Conservation (phyloP, 2,329 filamentous ascomycete species). For the Alternaria metachromatica region DNA sequence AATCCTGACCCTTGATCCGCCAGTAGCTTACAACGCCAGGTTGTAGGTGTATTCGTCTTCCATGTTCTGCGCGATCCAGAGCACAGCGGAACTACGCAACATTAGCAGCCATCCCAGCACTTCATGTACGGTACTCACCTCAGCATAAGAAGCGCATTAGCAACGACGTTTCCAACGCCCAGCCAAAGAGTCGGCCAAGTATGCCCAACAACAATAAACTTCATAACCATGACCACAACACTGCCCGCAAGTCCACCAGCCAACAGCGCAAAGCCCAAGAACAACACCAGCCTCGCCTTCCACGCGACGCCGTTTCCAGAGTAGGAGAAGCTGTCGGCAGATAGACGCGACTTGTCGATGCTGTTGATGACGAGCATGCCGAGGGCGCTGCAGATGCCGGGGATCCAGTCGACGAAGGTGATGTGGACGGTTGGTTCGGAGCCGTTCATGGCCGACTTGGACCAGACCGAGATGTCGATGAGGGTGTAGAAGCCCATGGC, state of each 20-base stretch:
- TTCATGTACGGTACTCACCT: slow-evolving; percentile 57
- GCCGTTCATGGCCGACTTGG: slow-evolving; percentile 66
- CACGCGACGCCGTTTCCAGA: slow-evolving; percentile 71
- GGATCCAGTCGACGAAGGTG: slow-evolving; percentile 76
- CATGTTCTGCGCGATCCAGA: slow-evolving; percentile 76
- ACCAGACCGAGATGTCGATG: slow-evolving; percentile 70
- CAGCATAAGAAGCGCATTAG: slow-evolving; percentile 70
- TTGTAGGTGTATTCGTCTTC: slow-evolving; percentile 77
- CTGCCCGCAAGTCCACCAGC: slow-evolving; percentile 71
- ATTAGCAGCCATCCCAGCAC: slow-evolving; percentile 24
- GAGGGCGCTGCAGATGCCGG: slow-evolving; percentile 71
- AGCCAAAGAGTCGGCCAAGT: slow-evolving; percentile 69
- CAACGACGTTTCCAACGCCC: slow-evolving; percentile 70
- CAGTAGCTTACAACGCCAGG: slow-evolving; percentile 60
- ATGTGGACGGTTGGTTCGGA: slow-evolving; percentile 64
- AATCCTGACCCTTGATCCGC: accelerated
- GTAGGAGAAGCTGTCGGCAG: slow-evolving; percentile 70
- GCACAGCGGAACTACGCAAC: slow-evolving; percentile 62
- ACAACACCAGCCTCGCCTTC: slow-evolving; percentile 72
- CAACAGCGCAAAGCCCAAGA: slow-evolving; percentile 72
- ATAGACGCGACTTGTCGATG: slow-evolving; percentile 71
- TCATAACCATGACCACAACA: slow-evolving; percentile 71
- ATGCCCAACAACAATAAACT: slow-evolving; percentile 68
- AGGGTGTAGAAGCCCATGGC: slow-evolving; percentile 73
- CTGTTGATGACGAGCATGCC: slow-evolving; percentile 77